These are phyloP conservation scores for Andrographis paniculata DNA, from an alignment of 305 asterid species.

Conservation along the genomic window DNA sequence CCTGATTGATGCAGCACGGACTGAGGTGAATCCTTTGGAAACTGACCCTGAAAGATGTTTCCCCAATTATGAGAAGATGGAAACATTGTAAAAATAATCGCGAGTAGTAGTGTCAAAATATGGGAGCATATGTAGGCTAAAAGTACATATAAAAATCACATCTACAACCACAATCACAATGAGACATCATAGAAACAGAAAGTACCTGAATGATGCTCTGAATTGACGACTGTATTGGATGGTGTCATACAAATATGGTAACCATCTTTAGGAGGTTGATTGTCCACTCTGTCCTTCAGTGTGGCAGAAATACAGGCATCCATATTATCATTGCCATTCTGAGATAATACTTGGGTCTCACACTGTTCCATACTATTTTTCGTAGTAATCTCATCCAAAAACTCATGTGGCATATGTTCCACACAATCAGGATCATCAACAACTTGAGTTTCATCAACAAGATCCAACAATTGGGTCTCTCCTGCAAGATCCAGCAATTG, in stretches of 20 bases:
- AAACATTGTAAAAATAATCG: too few relatives aligned
- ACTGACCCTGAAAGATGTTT: constrained; percentile 41
- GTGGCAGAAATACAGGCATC: constrained; percentile 19
- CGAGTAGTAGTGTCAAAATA: too few relatives aligned
- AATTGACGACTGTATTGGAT: constrained; percentile 15
- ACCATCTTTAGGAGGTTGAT: constrained; percentile 22
- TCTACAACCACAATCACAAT: not conserved
- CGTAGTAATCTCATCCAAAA: constrained; percentile 24
- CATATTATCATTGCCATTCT: constrained; percentile 24
- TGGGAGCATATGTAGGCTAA: too few relatives aligned
- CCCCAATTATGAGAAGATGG: constrained; percentile 4
- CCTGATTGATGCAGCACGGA: constrained; percentile 69
- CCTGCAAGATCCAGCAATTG: constrained; percentile 13
- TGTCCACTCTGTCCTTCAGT: constrained; percentile 19
- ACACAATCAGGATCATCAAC: constrained; percentile 28
- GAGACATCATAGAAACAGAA: constrained; percentile 1
- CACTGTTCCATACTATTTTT: constrained; percentile 32
- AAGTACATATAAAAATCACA: not conserved
- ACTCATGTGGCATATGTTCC: constrained; percentile 23
- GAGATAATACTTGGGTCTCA: constrained; percentile 44
- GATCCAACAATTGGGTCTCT: constrained; percentile 34
- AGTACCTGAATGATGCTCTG: constrained; percentile 31
- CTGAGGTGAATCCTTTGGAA: constrained; percentile 43
- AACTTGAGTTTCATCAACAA: constrained; percentile 26
- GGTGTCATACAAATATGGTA: constrained; percentile 19